Evolutionary conservation across 768 basidiomycete species (phyloP), one percentile per base, ranked within the genome.

Genomic region (Mycena filopes): DNA sequence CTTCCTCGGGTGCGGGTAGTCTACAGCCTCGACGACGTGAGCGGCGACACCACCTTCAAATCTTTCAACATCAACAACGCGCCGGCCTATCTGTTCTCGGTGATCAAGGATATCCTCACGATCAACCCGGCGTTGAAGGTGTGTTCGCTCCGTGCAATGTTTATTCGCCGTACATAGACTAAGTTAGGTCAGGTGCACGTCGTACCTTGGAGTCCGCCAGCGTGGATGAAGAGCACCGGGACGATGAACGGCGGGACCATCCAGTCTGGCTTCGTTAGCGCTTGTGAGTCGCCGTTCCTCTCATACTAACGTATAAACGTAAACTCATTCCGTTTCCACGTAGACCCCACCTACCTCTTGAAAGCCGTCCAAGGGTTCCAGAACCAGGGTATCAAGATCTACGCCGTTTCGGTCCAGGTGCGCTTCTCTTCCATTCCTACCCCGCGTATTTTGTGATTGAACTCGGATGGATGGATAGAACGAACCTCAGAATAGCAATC

Each of bases 361-460:
- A 92, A 92, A 74, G 80, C 84, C 20, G 80, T 93, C 18, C 90
- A 92, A 73, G 91, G 89, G 7, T 91, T 91, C 74, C 76, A 83
- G 50, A 83, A 61, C 65, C 77, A 89, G 66, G 89, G 90, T 0
- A 83, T 91, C 48, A 70, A 76, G 0, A 70, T 88, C 10, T 92
- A 88, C 63, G 90, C 90, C 0, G 83, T 94, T 40, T 80, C 83
- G 0, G 85, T 90, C 38, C 81, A 63, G 54, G 61, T 61, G 31
- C 4, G 13, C 28, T 91, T 2, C 40, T 33, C 4, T 10, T 4
- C 16, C 28, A 21, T 15, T 51, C 18, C 12, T 7, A 51, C 89
- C 12, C 89, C 92, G 2, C 93, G 92, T 92, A 91, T 90, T 43
- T n/a, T n/a, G n/a, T n/a, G n/a, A n/a, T n/a, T n/a, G n/a, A n/a